Conservation (phyloP, 371 early-diverging fungal genomes). For the Rhizopus delemar region DNA sequence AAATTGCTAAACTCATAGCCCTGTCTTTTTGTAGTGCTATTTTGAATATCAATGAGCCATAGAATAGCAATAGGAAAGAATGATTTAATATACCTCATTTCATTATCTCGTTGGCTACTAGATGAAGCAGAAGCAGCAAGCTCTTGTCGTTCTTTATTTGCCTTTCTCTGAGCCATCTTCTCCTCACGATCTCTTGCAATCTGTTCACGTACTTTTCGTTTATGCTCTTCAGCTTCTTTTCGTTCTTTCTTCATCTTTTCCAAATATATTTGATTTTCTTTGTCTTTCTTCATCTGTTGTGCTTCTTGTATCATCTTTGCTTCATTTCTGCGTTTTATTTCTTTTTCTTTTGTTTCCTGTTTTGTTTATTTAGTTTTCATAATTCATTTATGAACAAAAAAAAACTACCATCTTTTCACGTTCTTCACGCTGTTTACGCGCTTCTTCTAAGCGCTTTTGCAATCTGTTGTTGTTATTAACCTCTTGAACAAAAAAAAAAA, state of each 20-base stretch:
- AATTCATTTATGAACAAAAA: not conserved
- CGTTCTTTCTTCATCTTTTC: conserved; percentile 46
- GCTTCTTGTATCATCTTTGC: conserved; percentile 40
- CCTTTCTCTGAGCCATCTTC: conserved; percentile 29
- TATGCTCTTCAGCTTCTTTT: conserved; percentile 43
- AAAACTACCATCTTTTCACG: conserved; percentile 31
- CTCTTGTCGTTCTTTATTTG: conserved; percentile 17
- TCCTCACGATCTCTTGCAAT: conserved; percentile 50
- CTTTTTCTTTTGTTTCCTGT: conserved; percentile 35
- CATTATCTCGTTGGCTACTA: not conserved
- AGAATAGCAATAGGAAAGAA: not conserved
- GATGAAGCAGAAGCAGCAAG: not conserved
- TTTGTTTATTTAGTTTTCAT: not conserved
- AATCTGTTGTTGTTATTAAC: conserved; percentile 19
- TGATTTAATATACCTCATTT: not conserved
- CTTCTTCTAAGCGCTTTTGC: conserved; percentile 39
- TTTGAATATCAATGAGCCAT: no score
- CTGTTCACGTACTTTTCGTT: conserved; percentile 41
- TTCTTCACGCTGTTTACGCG: conserved; percentile 37
- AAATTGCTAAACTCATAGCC: conserved; percentile 28
- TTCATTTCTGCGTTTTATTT: conserved; percentile 42
- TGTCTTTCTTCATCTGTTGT: conserved; percentile 22
- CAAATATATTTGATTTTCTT: conserved; percentile 39
- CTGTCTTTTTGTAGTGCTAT: not conserved
- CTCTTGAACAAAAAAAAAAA: not conserved